Base-by-base conservation (phyloP, 2,329 filamentous ascomycete species). In the Aspergillus sergii region DNA sequence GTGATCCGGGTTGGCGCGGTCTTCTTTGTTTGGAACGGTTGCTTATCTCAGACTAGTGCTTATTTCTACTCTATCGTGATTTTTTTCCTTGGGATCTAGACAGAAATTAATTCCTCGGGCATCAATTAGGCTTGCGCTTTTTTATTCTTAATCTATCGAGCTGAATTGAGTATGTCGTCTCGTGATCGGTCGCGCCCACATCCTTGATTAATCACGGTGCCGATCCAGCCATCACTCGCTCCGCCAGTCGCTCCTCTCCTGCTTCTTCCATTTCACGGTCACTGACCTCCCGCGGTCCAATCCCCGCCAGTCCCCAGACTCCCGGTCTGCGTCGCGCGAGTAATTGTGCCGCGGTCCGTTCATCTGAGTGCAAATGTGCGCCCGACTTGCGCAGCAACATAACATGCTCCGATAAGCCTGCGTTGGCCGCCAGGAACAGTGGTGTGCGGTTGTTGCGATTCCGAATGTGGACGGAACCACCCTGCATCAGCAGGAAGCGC, bases 281-380 rank as follows among this genome's bases (percentile, higher is more conserved):
- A 23, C 62, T 71, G 43, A 71, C 69, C 58, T 71, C 67, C 45
- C 66, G 60, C 36, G 71, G 70, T 23, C 75, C 76, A 67, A 81
- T 74, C 23, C 81, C 81, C 9, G 81, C 80, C 56, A 79, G 64
- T 19, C 73, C 73, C 81, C 81, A 83, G 41, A 79, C 72, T 4
- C 75, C 78, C 19, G 79, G 77, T 36, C 74, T 71, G 45, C 78
- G 79, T 39, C 76, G 75, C 51, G 81, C 77, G 68, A 83, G 81
- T 57, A 85, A 75, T 71, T 81, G 82, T 46, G 85, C 85, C 48
- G 84, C 81, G 32, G 78, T 77, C 67, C 82, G 75, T 75, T 88
- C 86, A 63, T 86, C 84, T 4, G 83, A 80, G 70, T 88, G 85
- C 68, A 88, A 75, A 79, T 88, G 86, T 28, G 85, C 86, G 21